Base-by-base conservation (phyloP, 2,329 filamentous ascomycete species). In the Chaetomiaceae sp. region DNA sequence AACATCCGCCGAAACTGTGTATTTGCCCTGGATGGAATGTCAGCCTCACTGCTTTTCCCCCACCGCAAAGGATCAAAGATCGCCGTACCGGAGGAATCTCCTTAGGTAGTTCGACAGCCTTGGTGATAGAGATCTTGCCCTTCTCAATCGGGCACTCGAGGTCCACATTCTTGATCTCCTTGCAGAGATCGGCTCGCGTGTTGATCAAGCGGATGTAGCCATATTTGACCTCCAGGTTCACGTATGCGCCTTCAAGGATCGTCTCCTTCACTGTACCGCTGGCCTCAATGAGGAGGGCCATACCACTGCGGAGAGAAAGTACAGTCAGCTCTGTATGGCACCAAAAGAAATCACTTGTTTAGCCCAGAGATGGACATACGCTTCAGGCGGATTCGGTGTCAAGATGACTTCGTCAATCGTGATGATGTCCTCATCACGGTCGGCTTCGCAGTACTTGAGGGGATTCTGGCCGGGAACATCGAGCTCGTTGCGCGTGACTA, bases 151-250 rank as follows among this genome's bases (percentile, higher is more conserved):
- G 94, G 72, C 94, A 99, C 64, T 89, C 74, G 53, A 97, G 76
- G 64, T 96, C 90, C 40, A 96, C 89, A 62, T 96, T 90, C 68
- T 81, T 76, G 60, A 95, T 82, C 69, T 95, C 86, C 56, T 96
- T 88, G 76, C 94, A 99, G 33, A 97, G 81, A 67, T 96, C 87
- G 64, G 86, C 84, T 61, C 79, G 81, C 60, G 87, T 87, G 70
- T 81, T 89, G 71, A 99, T 83, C 59, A 99, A 81, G 51, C 84
- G 88, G 70, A 99, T 96, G 61, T 96, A 78, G 56, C 92, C 92
- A 71, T 95, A 96, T 75, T 96, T 96, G 73, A 99, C 92, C 61
- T 85, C 80, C 36, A 99, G 70, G 43, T 86, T 77, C 58, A 96
- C 86, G 64, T 88, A 89, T 55, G 92, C 89, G 54, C 90, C 92